Evolutionary conservation across 2,329 filamentous ascomycete species (phyloP).

Genomic region (Cytospora schulzeri): DNA sequence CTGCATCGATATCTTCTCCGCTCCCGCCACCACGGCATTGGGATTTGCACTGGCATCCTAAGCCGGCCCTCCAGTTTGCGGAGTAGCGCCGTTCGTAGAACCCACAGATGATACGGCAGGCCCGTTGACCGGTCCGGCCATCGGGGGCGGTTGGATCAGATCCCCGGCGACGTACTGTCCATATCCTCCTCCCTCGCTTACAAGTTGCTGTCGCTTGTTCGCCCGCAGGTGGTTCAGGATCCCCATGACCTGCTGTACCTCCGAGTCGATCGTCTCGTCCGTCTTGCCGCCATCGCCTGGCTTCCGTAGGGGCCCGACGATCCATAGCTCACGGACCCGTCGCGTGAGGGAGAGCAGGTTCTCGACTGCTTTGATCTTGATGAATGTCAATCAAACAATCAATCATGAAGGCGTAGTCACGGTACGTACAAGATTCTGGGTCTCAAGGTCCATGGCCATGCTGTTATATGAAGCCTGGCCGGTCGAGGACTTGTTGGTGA

Average conservation of each 20-base stretch:
- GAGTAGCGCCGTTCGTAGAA: constrained; percentile 6
- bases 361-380: constrained; percentile 44
- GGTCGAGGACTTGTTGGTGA: constrained; percentile 39
- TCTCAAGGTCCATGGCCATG: constrained; percentile 44
- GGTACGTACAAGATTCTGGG: constrained; percentile 39
- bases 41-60: not conserved
- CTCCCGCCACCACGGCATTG: not conserved
- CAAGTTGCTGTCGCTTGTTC: constrained; percentile 30
- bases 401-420: not conserved
- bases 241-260: constrained; percentile 41
- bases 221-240: constrained; percentile 38
- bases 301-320: constrained; percentile 48
- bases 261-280: constrained; percentile 38
- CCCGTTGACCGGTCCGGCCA: not conserved
- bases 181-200: constrained; percentile 30
- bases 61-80: constrained; percentile 6
- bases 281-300: constrained; percentile 47
- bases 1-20: not conserved
- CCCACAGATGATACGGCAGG: not conserved
- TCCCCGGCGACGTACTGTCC: constrained; percentile 32
- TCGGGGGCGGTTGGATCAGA: constrained; percentile 11
- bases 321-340: constrained; percentile 53
- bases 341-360: constrained; percentile 50
- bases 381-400: not conserved
- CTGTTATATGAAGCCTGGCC: constrained; percentile 44